Conservation (phyloP, 441 rosid genomes). For the Kokia cookei region DNA sequence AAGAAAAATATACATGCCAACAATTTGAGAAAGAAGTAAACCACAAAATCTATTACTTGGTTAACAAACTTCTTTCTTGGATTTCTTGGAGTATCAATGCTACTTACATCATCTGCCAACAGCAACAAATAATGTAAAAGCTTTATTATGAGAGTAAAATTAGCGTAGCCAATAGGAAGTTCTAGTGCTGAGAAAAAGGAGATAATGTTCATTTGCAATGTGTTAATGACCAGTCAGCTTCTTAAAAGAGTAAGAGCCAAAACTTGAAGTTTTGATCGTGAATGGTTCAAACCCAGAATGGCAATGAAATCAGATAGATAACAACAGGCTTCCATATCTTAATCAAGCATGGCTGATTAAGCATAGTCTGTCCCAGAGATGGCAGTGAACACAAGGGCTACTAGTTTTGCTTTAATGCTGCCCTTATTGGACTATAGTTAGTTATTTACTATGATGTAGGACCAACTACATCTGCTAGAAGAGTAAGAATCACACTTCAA, state of each 20-base stretch:
- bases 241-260: not conserved
- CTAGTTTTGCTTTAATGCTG: not conserved
- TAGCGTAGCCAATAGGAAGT: not conserved
- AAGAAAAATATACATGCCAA: slow-evolving; percentile 45
- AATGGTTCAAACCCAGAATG: not conserved
- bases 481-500: not conserved
- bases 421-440: not conserved
- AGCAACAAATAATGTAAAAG: slow-evolving; percentile 14
- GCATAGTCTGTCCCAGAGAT: not conserved
- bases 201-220: not conserved
- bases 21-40: slow-evolving; percentile 41
- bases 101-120: slow-evolving; percentile 41
- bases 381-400: not conserved
- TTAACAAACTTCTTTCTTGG: slow-evolving; percentile 32
- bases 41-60: slow-evolving; percentile 25
- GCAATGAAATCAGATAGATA: not conserved
- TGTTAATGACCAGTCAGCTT: not conserved
- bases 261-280: not conserved
- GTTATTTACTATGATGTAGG: not conserved
- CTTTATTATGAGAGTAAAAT: not conserved
- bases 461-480: not conserved
- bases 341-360: not conserved
- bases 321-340: not conserved
- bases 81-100: slow-evolving; percentile 22
- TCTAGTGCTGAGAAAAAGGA: not conserved